phyloP scores from a whole-genome alignment of 106 monocot genomes.

The Iris macrosiphon region DNA sequence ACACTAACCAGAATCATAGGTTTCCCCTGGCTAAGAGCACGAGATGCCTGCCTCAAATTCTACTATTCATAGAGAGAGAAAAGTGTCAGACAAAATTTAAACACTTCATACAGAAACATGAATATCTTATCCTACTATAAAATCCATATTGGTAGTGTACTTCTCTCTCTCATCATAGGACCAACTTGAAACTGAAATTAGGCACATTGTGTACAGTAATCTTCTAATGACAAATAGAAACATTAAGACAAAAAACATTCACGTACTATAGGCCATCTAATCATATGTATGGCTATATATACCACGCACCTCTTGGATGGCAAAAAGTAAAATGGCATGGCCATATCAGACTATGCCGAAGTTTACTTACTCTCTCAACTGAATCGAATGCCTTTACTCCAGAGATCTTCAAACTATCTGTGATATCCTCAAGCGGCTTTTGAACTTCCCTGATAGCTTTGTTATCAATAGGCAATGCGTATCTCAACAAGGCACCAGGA shows the following conservation, averaged over 20 bases:
- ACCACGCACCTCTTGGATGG: too few species aligned
- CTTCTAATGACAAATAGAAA: too few species aligned
- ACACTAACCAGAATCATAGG: slow-evolving; percentile 43
- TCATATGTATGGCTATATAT: too few species aligned
- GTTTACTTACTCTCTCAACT: slow-evolving; percentile 31
- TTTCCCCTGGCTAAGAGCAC: slow-evolving; percentile 61
- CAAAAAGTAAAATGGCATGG: too few species aligned
- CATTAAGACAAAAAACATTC: too few species aligned
- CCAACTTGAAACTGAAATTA: too few species aligned
- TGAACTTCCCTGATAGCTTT: slow-evolving; percentile 66
- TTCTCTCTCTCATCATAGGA: too few species aligned
- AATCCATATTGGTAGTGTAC: too few species aligned
- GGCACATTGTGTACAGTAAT: too few species aligned
- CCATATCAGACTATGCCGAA: neutral
- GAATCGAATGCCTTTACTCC: slow-evolving; percentile 34
- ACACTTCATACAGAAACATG: neutral
- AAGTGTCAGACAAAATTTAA: neutral
- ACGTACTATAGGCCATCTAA: too few species aligned
- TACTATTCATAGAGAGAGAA: slow-evolving; percentile 4
- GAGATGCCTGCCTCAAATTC: slow-evolving; percentile 79
- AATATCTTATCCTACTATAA: too few species aligned
- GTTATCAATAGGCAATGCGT: slow-evolving; percentile 74
- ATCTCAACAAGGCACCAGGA: slow-evolving; percentile 63
- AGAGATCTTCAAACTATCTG: slow-evolving; percentile 29
- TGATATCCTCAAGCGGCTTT: slow-evolving; percentile 63